phyloP scores from a whole-genome alignment of 139 green algal genomes.

The Closterium sp. region DNA sequence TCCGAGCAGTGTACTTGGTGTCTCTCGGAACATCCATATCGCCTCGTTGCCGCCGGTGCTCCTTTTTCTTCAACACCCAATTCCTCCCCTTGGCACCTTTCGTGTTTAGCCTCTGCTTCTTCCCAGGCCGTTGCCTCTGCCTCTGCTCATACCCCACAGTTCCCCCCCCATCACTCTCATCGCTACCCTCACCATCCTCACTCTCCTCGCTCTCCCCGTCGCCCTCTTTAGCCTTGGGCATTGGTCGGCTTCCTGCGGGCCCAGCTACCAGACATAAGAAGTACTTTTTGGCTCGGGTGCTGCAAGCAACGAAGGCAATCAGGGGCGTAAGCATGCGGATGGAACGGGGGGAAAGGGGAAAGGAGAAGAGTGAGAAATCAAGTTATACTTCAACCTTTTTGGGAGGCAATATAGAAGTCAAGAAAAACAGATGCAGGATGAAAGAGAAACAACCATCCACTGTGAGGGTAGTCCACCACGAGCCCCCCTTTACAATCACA shows the following conservation, averaged over 20 bases:
- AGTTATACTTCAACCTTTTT: too few relatives aligned
- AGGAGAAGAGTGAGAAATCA: too few relatives aligned
- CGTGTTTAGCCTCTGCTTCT: not conserved
- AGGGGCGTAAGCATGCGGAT: not conserved
- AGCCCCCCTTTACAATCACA: too few relatives aligned
- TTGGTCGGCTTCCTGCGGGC: not conserved
- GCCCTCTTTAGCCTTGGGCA: conserved; percentile 6
- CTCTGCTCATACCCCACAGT: not conserved
- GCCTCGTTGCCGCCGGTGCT: too few relatives aligned
- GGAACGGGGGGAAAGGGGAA: not conserved
- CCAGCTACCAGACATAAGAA: not conserved
- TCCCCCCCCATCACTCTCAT: not conserved
- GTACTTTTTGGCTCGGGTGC: conserved; percentile 4
- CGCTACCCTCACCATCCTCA: not conserved
- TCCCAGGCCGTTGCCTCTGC: conserved; percentile 9
- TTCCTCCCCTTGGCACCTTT: conserved; percentile 3
- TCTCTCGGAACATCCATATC: conserved; percentile 10
- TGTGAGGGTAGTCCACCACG: not conserved
- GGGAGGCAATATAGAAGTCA: too few relatives aligned
- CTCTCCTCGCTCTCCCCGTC: conserved; percentile 2
- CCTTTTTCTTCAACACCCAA: conserved; percentile 14
- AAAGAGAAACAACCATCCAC: too few relatives aligned
- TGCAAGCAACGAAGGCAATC: not conserved
- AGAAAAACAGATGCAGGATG: too few relatives aligned
- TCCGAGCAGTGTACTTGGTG: not conserved